A percentile compares a stretch with the other conserved stretches of the same genome.
These are phyloP conservation scores for Carpinus fangiana DNA, from an alignment of 306 rosid species.

Conservation along the genomic window DNA sequence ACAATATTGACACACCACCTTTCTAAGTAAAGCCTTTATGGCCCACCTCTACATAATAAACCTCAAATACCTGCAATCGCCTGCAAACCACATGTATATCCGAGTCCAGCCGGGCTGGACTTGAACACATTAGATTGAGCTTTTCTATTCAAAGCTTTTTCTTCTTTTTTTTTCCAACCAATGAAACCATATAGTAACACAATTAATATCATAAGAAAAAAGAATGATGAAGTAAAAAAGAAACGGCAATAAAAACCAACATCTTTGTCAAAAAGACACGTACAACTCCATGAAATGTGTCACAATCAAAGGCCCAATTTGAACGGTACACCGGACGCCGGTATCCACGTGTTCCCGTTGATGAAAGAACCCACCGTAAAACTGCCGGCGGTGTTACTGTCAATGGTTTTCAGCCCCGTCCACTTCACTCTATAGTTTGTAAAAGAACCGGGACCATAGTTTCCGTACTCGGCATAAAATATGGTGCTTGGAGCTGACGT, in stretches of 20 bases:
- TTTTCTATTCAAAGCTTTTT: no score
- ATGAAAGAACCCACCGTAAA: conserved; percentile 58
- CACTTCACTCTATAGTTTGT: conserved; percentile 63
- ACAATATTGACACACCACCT: no score
- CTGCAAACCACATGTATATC: no score
- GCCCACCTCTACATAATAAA: no score
- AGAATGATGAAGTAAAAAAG: background rate
- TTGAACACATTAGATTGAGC: no score
- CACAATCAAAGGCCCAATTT: conserved; percentile 37
- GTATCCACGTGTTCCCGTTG: conserved; percentile 58
- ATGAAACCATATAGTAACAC: no score
- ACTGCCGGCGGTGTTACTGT: conserved; percentile 32
- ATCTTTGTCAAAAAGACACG: background rate
- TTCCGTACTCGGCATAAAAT: conserved; percentile 63
- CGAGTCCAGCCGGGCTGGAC: no score
- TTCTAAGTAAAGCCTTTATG: no score
- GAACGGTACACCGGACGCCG: conserved; percentile 36
- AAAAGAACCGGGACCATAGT: conserved; percentile 65
- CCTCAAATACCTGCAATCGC: no score
- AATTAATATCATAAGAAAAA: no score
- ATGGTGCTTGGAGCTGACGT: conserved; percentile 71
- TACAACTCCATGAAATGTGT: background rate
- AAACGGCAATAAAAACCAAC: background rate
- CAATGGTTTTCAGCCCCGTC: conserved; percentile 62
- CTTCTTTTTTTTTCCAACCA: no score